Conservation (phyloP, 345 rosid species). For the Heritiera littoralis region DNA sequence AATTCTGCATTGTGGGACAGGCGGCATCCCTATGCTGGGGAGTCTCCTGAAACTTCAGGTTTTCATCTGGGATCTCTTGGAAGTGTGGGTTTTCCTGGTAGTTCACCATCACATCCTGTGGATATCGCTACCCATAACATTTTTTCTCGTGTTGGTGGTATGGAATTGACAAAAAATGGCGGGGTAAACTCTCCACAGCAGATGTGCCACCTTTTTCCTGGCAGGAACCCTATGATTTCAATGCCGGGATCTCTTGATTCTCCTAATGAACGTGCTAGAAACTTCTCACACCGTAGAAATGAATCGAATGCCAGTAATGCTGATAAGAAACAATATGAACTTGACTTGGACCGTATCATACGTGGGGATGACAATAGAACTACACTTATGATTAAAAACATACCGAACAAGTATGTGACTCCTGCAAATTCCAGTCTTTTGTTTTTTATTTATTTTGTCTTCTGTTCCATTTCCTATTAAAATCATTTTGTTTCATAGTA, state of each 20-base stretch:
- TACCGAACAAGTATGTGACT: conserved; percentile 85
- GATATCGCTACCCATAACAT: conserved; percentile 61
- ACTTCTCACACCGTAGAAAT: conserved; percentile 69
- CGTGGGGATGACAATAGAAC: conserved; percentile 83
- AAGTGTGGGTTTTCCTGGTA: conserved; percentile 57
- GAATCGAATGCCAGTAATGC: conserved; percentile 66
- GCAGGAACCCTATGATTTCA: conserved; percentile 64
- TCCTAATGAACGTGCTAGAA: conserved; percentile 71
- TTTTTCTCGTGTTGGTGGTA: conserved; percentile 55
- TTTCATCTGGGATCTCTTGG: conserved; percentile 78
- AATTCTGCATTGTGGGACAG: conserved; percentile 82
- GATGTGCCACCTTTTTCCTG: conserved; percentile 68
- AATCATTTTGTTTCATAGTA: background rate
- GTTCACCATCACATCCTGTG: conserved; percentile 68
- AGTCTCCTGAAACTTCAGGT: conserved; percentile 72
- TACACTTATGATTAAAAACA: conserved; percentile 95
- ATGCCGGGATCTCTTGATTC: conserved; percentile 66
- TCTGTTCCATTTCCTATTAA: background rate
- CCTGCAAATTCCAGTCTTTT: conserved; percentile 8
- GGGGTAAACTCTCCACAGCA: conserved; percentile 73
- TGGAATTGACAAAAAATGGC: conserved; percentile 56
- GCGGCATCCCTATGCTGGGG: conserved; percentile 63
- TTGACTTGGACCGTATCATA: conserved; percentile 74
- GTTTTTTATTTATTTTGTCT: background rate
- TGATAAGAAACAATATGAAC: conserved; percentile 86